Conservation (phyloP, 495 filamentous ascomycete species). For the Umbilicaria muhlenbergii region DNA sequence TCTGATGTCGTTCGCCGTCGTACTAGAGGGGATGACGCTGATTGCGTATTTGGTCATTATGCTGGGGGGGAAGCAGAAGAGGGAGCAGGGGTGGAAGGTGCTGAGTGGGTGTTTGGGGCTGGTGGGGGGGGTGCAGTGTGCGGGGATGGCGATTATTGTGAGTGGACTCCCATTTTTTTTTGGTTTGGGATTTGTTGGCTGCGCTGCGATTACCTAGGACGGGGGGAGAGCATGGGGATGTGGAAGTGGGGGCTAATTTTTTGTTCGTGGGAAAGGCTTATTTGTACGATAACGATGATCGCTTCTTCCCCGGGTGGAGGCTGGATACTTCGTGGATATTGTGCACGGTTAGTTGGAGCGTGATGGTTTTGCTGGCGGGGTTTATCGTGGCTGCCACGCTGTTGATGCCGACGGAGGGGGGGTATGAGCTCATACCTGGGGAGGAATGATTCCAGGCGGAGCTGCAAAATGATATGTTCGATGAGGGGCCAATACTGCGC, state of each 20-base stretch:
- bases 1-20: conserved; percentile 64
- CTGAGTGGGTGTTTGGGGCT: conserved; percentile 46
- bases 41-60: conserved; percentile 62
- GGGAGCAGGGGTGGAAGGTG: conserved; percentile 63
- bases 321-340: conserved; percentile 65
- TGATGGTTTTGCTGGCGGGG: conserved; percentile 44
- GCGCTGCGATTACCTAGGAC: too few species aligned
- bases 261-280: conserved; percentile 40
- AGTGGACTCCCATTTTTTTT: conserved; percentile 15
- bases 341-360: conserved; percentile 56
- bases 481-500: too few species aligned
- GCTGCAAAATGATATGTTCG: background rate
- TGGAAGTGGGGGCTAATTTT: background rate
- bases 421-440: conserved; percentile 60
- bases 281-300: conserved; percentile 68
- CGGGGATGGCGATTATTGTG: conserved; percentile 67
- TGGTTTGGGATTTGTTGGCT: background rate
- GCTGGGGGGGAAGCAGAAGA: conserved; percentile 56
- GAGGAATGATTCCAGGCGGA: conserved; percentile 1
- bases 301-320: conserved; percentile 75
- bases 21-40: conserved; percentile 58
- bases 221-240: too few species aligned
- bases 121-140: conserved; percentile 45
- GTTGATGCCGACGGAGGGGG: conserved; percentile 63
- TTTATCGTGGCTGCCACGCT: conserved; percentile 47